phyloP scores from a whole-genome alignment of 1,284 basidiomycete genomes.

The Trichosporon faecale region DNA sequence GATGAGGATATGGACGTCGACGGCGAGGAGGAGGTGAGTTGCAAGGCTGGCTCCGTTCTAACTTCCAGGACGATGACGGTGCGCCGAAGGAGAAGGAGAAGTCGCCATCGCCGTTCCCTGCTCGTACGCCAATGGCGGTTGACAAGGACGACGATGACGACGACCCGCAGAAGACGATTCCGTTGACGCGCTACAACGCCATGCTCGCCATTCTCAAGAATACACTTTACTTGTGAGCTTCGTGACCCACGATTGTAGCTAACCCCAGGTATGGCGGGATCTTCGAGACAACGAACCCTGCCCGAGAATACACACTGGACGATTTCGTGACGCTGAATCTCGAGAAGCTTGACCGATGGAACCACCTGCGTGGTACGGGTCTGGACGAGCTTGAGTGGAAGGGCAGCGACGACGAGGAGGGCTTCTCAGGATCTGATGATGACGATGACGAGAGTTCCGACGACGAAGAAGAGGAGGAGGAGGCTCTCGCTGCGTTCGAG shows the following conservation, averaged over 20 bases:
- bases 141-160: slow-evolving; percentile 58
- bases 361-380: slow-evolving; percentile 66
- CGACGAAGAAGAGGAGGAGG: slow-evolving; percentile 41
- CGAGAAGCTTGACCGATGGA: slow-evolving; percentile 74
- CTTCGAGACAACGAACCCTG: slow-evolving; percentile 63
- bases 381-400: slow-evolving; percentile 61
- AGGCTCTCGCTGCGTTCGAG: slow-evolving; percentile 36
- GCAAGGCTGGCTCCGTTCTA: slow-evolving; percentile 25
- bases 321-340: slow-evolving; percentile 74
- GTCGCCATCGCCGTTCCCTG: slow-evolving; percentile 11
- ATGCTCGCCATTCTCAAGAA: slow-evolving; percentile 86
- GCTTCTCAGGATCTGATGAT: slow-evolving; percentile 54
- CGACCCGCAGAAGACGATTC: slow-evolving; percentile 68
- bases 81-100: slow-evolving; percentile 16
- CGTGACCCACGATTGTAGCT: background rate
- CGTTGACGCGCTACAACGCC: slow-evolving; percentile 80
- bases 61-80: slow-evolving; percentile 41
- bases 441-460: slow-evolving; percentile 55
- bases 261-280: slow-evolving; percentile 76
- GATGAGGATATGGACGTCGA: slow-evolving; percentile 33
- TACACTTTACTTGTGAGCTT: slow-evolving; percentile 74
- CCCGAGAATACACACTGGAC: slow-evolving; percentile 78
- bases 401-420: slow-evolving; percentile 60
- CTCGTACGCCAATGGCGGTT: slow-evolving; percentile 5
- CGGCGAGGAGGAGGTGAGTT: slow-evolving; percentile 22